Base-by-base conservation (phyloP, 73 alveolate species). In the Symbiodinium pilosum region DNA sequence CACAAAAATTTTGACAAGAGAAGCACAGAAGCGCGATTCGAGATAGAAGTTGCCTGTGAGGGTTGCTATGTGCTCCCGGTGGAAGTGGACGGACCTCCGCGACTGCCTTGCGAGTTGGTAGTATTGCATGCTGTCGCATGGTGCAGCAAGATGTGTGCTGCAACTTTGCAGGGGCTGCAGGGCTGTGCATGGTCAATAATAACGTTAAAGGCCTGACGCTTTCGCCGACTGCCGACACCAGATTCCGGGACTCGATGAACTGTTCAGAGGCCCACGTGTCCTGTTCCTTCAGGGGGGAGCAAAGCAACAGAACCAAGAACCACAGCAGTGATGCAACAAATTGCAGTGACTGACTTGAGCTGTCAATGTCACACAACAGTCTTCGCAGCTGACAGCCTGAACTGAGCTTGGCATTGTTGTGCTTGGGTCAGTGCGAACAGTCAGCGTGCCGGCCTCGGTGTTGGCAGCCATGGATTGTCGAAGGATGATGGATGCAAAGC, bases 31-130 rank as follows among this genome's bases (percentile, higher is more conserved):
- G n/a, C n/a, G n/a, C n/a, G n/a, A n/a, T n/a, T n/a, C n/a, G n/a
- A n/a, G n/a, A n/a, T n/a, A n/a, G n/a, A n/a, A n/a, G n/a, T n/a
- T n/a, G 86, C 87, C 95, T 21, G 87, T 28, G 43, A 89, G 87
- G 47, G 41, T 41, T 59, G 75, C 95, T 18, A 89, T 36, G 86
- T 84, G 95, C 5, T 89, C 75, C 47, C 87, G 75, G 95, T 89
- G 95, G 75, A 89, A 89, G n/a, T 68, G 40, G 75, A 89, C 40
- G 69, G 95, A 59, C 73, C 68, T 89, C 51, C 75, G 95, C 64
- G 95, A 68, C 51, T 89, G 95, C 95, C 95, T 89, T n/a, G 43
- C 3, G 9, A 84, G 12, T 7, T 43, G 2, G 51, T n/a, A n/a
- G n/a, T n/a, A n/a, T n/a, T n/a, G n/a, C n/a, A n/a, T n/a, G n/a